Percentiles rank a stretch among this genome's conserved stretches.
Evolutionary conservation across 2,329 filamentous ascomycete species (phyloP).

Genomic region (Gnomoniopsis sp.): DNA sequence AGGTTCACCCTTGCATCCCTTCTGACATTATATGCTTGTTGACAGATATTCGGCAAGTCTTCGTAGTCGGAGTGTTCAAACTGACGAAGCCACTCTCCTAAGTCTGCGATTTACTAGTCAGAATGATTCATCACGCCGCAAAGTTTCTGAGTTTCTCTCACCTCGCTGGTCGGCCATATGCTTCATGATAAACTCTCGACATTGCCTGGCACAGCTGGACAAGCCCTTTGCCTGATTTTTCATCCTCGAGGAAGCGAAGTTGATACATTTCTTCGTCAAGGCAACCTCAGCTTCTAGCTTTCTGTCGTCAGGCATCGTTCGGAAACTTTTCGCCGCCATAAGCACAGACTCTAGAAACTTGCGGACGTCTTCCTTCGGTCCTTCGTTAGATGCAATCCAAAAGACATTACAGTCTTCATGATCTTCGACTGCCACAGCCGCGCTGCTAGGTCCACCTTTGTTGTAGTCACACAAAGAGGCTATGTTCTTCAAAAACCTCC

Average conservation of each 20-base stretch:
- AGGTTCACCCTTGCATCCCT: constrained; percentile 16
- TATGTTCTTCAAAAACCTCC: constrained; percentile 35
- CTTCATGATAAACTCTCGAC: neutral
- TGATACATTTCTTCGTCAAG: constrained; percentile 23
- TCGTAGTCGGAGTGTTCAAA: neutral
- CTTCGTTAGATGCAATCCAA: constrained; percentile 41
- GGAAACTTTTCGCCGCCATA: neutral
- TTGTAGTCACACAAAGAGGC: constrained; percentile 43
- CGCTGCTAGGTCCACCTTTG: constrained; percentile 43
- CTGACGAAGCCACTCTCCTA: constrained; percentile 12
- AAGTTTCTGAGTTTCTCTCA: neutral
- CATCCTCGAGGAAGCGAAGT: neutral
- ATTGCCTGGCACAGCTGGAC: neutral
- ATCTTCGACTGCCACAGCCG: constrained; percentile 41
- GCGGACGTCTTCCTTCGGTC: constrained; percentile 19
- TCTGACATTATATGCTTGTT: constrained; percentile 8
- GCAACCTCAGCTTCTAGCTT: neutral
- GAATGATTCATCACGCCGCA: neutral
- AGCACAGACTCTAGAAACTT: constrained; percentile 31
- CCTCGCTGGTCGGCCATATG: neutral
- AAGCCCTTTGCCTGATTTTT: neutral
- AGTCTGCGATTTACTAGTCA: neutral
- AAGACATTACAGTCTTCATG: constrained; percentile 30
- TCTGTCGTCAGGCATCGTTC: neutral
- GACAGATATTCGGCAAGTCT: neutral